These are phyloP conservation scores for Lactarius deliciosus DNA, from an alignment of 768 basidiomycete species.

Conservation along the genomic window DNA sequence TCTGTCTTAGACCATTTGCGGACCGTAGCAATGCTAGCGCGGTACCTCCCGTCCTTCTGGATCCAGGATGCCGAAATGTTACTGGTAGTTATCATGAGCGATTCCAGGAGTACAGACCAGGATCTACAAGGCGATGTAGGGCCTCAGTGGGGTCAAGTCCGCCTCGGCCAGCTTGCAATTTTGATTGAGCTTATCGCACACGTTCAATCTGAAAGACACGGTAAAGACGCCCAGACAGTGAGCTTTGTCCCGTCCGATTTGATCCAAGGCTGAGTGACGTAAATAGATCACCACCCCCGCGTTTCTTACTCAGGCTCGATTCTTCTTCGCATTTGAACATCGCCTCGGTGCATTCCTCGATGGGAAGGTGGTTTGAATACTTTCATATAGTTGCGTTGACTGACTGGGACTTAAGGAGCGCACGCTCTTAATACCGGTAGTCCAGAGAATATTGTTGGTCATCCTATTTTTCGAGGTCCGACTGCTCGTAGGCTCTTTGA, in stretches of 20 bases:
- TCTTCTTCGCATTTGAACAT: constrained; percentile 28
- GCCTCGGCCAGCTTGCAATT: constrained; percentile 62
- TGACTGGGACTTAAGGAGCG: constrained; percentile 49
- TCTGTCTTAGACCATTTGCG: constrained; percentile 58
- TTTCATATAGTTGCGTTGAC: neutral
- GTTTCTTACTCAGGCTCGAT: constrained; percentile 23
- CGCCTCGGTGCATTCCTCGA: constrained; percentile 23
- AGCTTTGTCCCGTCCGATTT: constrained; percentile 24
- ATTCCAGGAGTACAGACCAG: constrained; percentile 36
- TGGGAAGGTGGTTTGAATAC: constrained; percentile 12
- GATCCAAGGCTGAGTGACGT: constrained; percentile 6
- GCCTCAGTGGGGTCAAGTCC: constrained; percentile 46
- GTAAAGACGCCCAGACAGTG: constrained; percentile 42
- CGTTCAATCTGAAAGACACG: constrained; percentile 44
- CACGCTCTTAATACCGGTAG: constrained; percentile 47
- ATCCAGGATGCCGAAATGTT: constrained; percentile 72
- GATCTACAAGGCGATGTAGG: constrained; percentile 27
- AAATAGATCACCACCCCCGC: constrained; percentile 16
- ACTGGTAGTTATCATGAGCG: constrained; percentile 63
- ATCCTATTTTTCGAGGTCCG: constrained; percentile 65
- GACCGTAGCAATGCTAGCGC: constrained; percentile 50
- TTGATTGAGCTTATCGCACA: constrained; percentile 59
- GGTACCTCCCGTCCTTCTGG: constrained; percentile 64
- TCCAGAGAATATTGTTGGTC: constrained; percentile 59
- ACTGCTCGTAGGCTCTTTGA: constrained; percentile 59